Base-by-base conservation (phyloP, 140 eudicot genomes). In the Ambrosia hybrid region DNA sequence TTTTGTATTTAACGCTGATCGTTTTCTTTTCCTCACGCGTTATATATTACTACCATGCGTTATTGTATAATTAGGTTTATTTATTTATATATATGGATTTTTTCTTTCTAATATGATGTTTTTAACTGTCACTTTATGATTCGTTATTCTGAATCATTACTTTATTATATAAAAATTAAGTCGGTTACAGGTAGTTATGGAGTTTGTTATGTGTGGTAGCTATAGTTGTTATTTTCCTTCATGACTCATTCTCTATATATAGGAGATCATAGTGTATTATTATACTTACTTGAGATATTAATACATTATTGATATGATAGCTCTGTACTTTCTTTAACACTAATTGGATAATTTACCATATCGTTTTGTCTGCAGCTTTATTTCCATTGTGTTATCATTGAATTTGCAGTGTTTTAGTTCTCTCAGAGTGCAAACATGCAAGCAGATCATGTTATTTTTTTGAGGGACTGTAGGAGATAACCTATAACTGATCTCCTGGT, bases 361-460 rank as follows among this genome's bases (percentile, higher is more conserved):
- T 2, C 14, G 4, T 51, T 51, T 17, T 57, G 64, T 57, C 9
- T 4, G 15, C 39, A 9, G 45, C 66, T 67, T 26, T 67, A 48
- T 13, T 10, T 67, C 43, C 58, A 48, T 66, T 16, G 55, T 65
- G 55, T 65, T 52, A n/a, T 52, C 57, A 52, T 52, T 52, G 21
- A n/a, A n/a, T 52, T 52, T 52, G 57, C 57, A 52, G 13, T 52
- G 48, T 21, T 21, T 21, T 21, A 21, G 26, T 21, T 21, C 1
- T 21, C 26, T 21, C 26, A 21, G 26, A 21, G 26, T 21, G 26
- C 26, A 21, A 21, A 21, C 26, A 21, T 21, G 26, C 26, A 21
- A 21, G 26, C 26, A 21, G 26, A 21, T 21, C 26, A 21, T n/a
- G n/a, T n/a, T n/a, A n/a, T n/a, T n/a, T n/a, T n/a, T n/a, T n/a